Evolutionary conservation across 2,329 filamentous ascomycete genomes (phyloP).

Genomic region (Colletotrichum australisinense): DNA sequence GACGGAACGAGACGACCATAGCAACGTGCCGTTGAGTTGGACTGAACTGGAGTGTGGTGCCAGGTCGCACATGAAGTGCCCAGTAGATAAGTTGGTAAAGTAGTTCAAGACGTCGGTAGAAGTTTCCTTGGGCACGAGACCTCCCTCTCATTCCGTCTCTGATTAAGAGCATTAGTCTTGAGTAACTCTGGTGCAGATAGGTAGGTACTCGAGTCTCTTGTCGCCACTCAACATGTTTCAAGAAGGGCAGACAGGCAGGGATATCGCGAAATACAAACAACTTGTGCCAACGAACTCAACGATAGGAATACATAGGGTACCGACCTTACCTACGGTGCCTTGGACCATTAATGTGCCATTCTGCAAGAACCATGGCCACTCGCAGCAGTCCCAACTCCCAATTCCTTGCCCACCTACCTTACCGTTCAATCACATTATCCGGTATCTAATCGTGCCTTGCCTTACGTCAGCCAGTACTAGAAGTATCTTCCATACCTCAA

Average conservation of each 20-base stretch:
- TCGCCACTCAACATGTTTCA: slow-evolving; percentile 28
- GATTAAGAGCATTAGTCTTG: background rate
- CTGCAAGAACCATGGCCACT: slow-evolving; percentile 15
- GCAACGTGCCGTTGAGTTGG: background rate
- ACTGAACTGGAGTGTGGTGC: background rate
- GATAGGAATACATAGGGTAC: too few species aligned
- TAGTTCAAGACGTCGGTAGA: too few species aligned
- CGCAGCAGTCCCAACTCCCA: background rate
- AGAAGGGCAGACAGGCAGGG: slow-evolving; percentile 11
- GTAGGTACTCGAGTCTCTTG: slow-evolving; percentile 4
- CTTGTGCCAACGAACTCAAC: background rate
- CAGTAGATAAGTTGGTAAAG: background rate
- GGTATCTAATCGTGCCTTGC: too few species aligned
- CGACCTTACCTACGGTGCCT: background rate
- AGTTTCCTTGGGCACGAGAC: background rate
- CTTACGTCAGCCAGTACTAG: too few species aligned
- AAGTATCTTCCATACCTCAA: too few species aligned
- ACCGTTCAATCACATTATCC: too few species aligned
- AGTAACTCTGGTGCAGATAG: background rate
- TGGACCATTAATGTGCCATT: background rate
- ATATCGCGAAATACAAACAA: background rate
- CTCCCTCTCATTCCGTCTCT: background rate
- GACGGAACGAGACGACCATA: background rate
- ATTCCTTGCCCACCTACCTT: background rate
- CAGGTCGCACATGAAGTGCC: background rate